These are phyloP conservation scores for Annulohypoxylon stygium DNA, from an alignment of 495 filamentous ascomycete species.

Conservation along the genomic window DNA sequence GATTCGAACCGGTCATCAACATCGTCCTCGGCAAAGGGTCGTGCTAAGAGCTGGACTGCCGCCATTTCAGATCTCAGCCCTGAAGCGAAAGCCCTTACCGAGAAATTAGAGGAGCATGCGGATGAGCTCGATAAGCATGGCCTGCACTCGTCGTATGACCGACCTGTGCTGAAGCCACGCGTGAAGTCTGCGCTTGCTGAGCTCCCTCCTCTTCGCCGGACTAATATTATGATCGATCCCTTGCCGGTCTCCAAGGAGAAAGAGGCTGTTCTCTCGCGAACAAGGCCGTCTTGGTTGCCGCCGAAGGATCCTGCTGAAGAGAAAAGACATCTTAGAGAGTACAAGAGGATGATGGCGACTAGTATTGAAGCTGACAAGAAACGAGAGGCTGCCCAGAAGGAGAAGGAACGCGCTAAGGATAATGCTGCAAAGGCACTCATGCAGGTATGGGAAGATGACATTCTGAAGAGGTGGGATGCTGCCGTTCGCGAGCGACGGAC, in stretches of 20 bases:
- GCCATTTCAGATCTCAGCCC: slow-evolving; percentile 83
- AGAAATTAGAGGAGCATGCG: slow-evolving; percentile 88
- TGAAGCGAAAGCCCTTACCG: slow-evolving; percentile 89
- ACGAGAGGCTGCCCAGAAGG: slow-evolving; percentile 63
- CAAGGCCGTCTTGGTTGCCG: slow-evolving; percentile 93
- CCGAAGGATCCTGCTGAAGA: slow-evolving; percentile 95
- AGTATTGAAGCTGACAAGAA: slow-evolving; percentile 77
- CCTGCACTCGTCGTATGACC: slow-evolving; percentile 37
- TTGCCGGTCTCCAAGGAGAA: slow-evolving; percentile 97
- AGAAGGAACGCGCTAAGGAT: slow-evolving; percentile 62
- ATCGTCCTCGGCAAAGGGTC: slow-evolving; percentile 57
- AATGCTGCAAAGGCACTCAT: slow-evolving; percentile 76
- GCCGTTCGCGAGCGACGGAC: slow-evolving; percentile 80
- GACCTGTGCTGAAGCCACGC: slow-evolving; percentile 63
- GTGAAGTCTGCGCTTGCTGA: slow-evolving; percentile 70
- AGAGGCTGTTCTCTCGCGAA: slow-evolving; percentile 89
- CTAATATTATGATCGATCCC: slow-evolving; percentile 96
- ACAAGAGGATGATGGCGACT: slow-evolving; percentile 90
- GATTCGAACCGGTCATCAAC: slow-evolving; percentile 44
- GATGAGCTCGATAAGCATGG: slow-evolving; percentile 68
- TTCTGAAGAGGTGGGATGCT: slow-evolving; percentile 86
- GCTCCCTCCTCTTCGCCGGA: slow-evolving; percentile 84
- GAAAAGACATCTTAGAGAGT: slow-evolving; percentile 89
- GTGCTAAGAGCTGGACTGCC: slow-evolving; percentile 88
- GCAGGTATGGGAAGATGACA: slow-evolving; percentile 88